These are phyloP conservation scores for Jacaranda copaia DNA, from an alignment of 257 asterid genomes.

Conservation along the genomic window DNA sequence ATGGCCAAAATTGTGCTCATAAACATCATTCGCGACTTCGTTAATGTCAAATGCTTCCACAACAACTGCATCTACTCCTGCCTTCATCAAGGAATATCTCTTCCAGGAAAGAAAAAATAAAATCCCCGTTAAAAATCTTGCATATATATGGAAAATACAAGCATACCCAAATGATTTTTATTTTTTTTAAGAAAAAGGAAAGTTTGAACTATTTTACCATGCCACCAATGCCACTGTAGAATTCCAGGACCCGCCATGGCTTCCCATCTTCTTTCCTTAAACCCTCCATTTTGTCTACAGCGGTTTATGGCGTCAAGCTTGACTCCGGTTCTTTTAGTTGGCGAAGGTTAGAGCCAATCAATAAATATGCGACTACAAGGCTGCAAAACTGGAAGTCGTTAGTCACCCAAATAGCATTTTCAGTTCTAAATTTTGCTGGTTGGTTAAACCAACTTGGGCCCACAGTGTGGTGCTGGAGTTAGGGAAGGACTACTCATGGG, in stretches of 20 bases:
- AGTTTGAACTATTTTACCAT: slow-evolving; percentile 49
- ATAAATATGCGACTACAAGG: neutral
- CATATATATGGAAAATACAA: neutral
- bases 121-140: neutral
- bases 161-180: neutral
- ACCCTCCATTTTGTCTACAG: slow-evolving; percentile 52
- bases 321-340: slow-evolving; percentile 6
- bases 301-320: slow-evolving; percentile 28
- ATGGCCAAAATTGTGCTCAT: slow-evolving; percentile 90
- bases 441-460: neutral
- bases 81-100: slow-evolving; percentile 79
- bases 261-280: slow-evolving; percentile 46
- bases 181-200: neutral
- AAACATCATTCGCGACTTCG: slow-evolving; percentile 90
- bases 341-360: neutral
- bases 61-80: slow-evolving; percentile 73
- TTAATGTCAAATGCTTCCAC: slow-evolving; percentile 95
- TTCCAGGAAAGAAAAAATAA: slow-evolving; percentile 28
- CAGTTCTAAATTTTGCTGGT: neutral
- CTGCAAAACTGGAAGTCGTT: neutral
- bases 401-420: neutral
- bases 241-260: slow-evolving; percentile 90
- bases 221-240: slow-evolving; percentile 98
- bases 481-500: too few relatives aligned
- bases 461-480: too few relatives aligned